These are phyloP conservation scores for Hordeum vulgare DNA, from an alignment of 176 grass and related monocot genomes.

Conservation along the genomic window DNA sequence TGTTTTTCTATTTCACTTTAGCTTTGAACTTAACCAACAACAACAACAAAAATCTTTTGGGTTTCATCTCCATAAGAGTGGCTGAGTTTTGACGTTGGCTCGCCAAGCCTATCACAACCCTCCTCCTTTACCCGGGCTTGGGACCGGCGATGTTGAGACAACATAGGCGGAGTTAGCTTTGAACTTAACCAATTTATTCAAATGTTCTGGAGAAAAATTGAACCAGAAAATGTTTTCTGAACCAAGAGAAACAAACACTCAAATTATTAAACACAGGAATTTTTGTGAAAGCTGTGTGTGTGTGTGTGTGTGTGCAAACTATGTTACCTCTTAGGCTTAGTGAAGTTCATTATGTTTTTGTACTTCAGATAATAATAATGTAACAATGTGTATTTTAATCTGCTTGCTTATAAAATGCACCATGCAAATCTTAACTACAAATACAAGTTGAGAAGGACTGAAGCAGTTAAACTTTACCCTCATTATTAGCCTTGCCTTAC, in stretches of 20 bases:
- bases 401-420: neutral
- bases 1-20: neutral
- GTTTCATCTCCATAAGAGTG: too few relatives aligned
- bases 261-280: neutral
- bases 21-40: neutral
- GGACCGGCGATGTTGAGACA: too few relatives aligned
- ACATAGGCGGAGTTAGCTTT: too few relatives aligned
- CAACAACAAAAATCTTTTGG: too few relatives aligned
- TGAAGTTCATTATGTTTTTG: neutral
- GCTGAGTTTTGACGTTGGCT: too few relatives aligned
- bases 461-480: neutral
- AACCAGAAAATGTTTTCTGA: neutral
- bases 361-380: neutral
- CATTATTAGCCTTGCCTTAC: neutral
- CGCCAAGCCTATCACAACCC: too few relatives aligned
- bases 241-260: neutral
- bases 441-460: neutral
- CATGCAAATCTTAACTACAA: neutral
- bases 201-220: neutral
- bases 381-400: neutral
- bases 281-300: neutral
- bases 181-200: neutral
- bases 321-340: neutral
- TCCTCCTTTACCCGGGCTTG: too few relatives aligned
- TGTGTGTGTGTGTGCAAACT: neutral